phyloP scores from a whole-genome alignment of 257 asterid species.

The Solanum etuberosum region DNA sequence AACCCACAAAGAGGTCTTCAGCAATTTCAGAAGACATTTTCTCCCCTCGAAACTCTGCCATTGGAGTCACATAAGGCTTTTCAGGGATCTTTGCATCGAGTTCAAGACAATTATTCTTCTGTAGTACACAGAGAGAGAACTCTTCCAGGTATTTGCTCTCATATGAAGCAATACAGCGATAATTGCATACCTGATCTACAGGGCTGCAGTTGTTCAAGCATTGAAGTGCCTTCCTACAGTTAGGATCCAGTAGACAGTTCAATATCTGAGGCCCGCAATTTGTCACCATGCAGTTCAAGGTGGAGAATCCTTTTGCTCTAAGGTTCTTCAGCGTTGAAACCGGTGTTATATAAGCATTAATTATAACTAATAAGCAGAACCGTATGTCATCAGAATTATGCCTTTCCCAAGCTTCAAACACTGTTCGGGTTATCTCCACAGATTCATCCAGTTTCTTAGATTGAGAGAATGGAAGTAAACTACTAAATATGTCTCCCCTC shows the following conservation, averaged over 20 bases:
- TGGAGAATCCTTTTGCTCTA: constrained; percentile 78
- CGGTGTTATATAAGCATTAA: constrained; percentile 71
- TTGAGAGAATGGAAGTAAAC: constrained; percentile 32
- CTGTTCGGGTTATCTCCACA: constrained; percentile 35
- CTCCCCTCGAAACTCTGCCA: constrained; percentile 51
- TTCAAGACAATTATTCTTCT: constrained; percentile 76
- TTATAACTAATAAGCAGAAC: constrained; percentile 68
- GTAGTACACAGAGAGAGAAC: constrained; percentile 68
- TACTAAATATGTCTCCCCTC: constrained; percentile 29
- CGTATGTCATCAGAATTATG: constrained; percentile 76
- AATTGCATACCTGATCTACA: constrained; percentile 88
- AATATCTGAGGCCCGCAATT: constrained; percentile 82
- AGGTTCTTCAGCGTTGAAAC: constrained; percentile 61
- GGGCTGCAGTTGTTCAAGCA: constrained; percentile 92
- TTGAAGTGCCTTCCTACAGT: constrained; percentile 79
- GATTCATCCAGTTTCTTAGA: constrained; percentile 37
- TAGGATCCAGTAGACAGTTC: constrained; percentile 69
- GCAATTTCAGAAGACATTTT: constrained; percentile 52
- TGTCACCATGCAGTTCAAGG: constrained; percentile 67
- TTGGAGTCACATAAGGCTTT: constrained; percentile 51
- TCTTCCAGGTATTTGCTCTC: constrained; percentile 72
- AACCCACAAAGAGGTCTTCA: constrained; percentile 87
- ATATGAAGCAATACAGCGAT: constrained; percentile 71
- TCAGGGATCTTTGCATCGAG: constrained; percentile 78
- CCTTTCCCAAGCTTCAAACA: constrained; percentile 75